Evolutionary conservation across 768 basidiomycete genomes (phyloP), one percentile per base, ranked within the genome.

Genomic region (Rhizopogon sp.): DNA sequence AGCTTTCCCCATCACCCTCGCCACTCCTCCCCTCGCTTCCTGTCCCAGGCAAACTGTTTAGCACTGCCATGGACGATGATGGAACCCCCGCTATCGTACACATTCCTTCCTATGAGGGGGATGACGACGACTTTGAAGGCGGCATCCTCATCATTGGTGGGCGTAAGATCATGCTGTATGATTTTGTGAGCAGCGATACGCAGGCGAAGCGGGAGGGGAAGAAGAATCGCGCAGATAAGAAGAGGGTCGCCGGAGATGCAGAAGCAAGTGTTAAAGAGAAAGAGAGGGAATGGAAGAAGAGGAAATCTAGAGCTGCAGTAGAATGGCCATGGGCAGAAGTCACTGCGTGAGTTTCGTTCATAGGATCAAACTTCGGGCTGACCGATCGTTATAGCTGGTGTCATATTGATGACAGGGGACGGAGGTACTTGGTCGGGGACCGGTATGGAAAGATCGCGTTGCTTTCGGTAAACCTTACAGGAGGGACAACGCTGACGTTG

Each of bases 261-360:
- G 70, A 68, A 20, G 79, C 81, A 57, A 68, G 57, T 5, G 68
- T 67, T 11, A 76, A 74, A 55, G 83, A 87, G 59, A 71, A 72
- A 39, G 83, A 81, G 56, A 70, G 77, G 47, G 83, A 83, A 55
- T 71, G 65, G 20, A 77, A 72, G 67, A 79, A 74, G 59, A 73
- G 80, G 56, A 89, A 82, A 56, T 70, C 84, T 0, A 76, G 72
- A 39, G 81, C 80, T 0, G 64, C 66, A 37, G 76, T 90, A 14
- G 79, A 82, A 13, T 91, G 90, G 90, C 88, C 88, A 7, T 91
- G 87, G 83, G 80, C 77, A 55, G 81, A 84, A 56, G 74, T 92
- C 40, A 76, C 81, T 57, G 82, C 85, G 90, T 92, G 65, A 60
- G 84, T 71, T 3, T 31, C 51, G 13, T 45, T 49, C 6, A 22